Evolutionary conservation across 73 alveolate genomes (phyloP).

Genomic region (Uronychia setigera): DNA sequence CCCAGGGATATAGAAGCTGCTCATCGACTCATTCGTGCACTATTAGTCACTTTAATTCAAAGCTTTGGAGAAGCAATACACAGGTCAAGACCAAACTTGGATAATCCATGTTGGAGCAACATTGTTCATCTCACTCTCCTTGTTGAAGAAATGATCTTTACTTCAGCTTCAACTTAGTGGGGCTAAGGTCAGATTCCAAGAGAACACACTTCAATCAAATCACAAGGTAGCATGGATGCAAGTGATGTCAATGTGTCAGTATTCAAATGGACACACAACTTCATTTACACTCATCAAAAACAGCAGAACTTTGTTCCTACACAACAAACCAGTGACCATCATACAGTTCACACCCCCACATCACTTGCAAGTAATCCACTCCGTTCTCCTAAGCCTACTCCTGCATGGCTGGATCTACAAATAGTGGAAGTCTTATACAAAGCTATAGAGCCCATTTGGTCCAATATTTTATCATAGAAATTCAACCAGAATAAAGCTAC

Average conservation of each 20-base stretch:
- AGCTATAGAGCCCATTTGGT: constrained; percentile 4
- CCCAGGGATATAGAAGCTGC: constrained; percentile 8
- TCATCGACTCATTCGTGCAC: constrained; percentile 7
- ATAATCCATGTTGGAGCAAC: constrained; percentile 61
- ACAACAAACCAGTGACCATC: neutral
- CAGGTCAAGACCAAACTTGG: constrained; percentile 37
- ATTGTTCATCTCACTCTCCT: constrained; percentile 26
- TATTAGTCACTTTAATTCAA: constrained; percentile 2
- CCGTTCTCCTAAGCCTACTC: neutral
- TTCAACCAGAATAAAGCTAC: neutral
- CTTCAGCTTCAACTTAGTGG: neutral
- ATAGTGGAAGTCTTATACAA: neutral
- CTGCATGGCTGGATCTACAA: neutral
- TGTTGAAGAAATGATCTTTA: constrained; percentile 37
- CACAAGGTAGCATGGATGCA: neutral
- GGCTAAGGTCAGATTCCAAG: neutral
- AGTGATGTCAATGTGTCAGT: constrained; percentile 29
- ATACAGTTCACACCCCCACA: neutral
- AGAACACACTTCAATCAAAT: neutral
- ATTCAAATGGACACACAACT: constrained; percentile 27
- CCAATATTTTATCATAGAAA: neutral
- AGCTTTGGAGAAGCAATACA: constrained; percentile 11
- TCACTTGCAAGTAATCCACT: neutral
- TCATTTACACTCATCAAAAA: neutral
- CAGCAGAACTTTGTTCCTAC: neutral